Evolutionary conservation across 2,329 filamentous ascomycete species (phyloP), one percentile per base, ranked within the genome.

Genomic region (Diplodia scrobiculata): DNA sequence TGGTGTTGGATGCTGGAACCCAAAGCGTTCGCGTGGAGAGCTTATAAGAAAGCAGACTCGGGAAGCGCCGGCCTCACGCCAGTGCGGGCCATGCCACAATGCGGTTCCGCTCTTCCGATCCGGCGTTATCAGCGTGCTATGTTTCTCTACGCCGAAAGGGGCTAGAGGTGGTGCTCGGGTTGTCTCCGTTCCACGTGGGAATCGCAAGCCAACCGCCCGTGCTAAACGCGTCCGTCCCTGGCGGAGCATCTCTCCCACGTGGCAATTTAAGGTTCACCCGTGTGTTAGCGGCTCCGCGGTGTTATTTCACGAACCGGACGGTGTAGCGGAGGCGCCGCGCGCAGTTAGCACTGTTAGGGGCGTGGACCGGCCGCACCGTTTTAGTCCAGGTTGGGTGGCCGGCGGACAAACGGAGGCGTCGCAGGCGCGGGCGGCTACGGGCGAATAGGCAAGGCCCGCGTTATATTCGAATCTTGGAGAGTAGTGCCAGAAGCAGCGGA

Each of bases 241-340:
- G 25, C 45, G 29, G 55, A 38, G 19, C 9, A 5, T 41, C n/a
- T 45, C n/a, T 59, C 25, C 55, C 55, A 59, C 55, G 55, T 59
- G 55, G 55, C 55, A 47, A 59, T 47, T 47, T 59, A 59, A 59
- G 55, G 55, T 59, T 59, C 55, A 59, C 55, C 55, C 55, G 55
- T 59, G 55, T 5, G 13, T 17, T 59, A 48, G 55, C 25, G 55
- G 55, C 55, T 47, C 38, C 48, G 38, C 38, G 55, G 36, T 59
- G 55, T 59, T 47, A 47, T 59, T 59, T 38, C 55, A 59, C 55
- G 55, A 59, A 59, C 55, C 55, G 25, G 38, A 47, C 14, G 53
- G 9, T 27, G 53, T 7, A 17, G 21, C 19, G 34, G 21, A 34
- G 13, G 53, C 34, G n/a, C 36, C 21, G 32, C 53, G 32, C 17